Evolutionary conservation across 345 rosid species (phyloP).

Genomic region (Brassica nigra): DNA sequence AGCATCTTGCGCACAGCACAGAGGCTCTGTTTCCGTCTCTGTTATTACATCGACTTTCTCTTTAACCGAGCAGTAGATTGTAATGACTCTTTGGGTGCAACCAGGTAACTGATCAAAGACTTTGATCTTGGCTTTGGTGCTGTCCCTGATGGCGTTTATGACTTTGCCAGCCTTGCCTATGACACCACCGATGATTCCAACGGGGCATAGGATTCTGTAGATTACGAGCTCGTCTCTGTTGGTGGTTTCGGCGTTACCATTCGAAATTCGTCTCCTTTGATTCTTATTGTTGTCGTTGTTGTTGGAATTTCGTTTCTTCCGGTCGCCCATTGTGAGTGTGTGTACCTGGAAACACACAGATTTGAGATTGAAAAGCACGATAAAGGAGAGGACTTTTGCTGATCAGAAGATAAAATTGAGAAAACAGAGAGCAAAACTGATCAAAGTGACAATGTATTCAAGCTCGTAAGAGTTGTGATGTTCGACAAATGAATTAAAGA

Average conservation of each 20-base stretch:
- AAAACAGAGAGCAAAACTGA: too few species aligned
- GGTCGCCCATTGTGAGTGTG: background rate
- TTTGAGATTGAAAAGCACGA: too few species aligned
- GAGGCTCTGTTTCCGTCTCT: background rate
- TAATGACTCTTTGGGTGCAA: background rate
- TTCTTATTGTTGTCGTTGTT: background rate
- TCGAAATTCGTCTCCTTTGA: background rate
- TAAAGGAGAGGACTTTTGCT: too few species aligned
- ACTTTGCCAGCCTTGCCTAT: constrained; percentile 4
- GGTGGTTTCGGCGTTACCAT: background rate
- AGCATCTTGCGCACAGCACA: background rate
- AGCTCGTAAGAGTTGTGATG: too few species aligned
- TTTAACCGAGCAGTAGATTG: background rate
- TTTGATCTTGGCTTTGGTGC: background rate
- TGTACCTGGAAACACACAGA: too few species aligned
- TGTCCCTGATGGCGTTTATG: background rate
- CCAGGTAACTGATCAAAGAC: constrained; percentile 1
- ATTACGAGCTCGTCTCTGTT: background rate
- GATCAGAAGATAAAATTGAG: too few species aligned
- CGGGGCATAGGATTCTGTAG: background rate
- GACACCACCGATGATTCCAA: background rate
- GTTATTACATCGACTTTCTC: background rate
- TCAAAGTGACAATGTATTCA: too few species aligned
- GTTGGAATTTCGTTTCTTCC: background rate
- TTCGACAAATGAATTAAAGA: too few species aligned